Evolutionary conservation across 78 protist species (phyloP), one percentile per base, ranked within the genome.

Genomic region (Emiliania huxleyi): DNA sequence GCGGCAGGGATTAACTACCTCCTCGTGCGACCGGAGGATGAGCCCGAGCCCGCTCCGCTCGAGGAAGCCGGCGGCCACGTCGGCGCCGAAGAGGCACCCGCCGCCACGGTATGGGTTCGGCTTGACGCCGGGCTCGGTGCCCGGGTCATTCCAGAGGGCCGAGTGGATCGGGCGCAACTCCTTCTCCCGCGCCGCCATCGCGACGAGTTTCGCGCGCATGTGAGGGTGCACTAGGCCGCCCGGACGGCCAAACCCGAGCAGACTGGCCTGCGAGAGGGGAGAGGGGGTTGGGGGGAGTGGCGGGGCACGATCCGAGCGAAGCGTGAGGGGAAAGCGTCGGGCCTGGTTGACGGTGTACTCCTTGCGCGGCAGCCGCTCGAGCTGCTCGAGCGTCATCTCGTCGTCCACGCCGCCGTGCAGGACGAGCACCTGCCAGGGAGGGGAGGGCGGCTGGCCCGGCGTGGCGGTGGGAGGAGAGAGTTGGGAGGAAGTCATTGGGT

Each of bases 341-440:
- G 62, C 15, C 29, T 19, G 62, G 62, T 52, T 52, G 62, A 52
- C 62, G 15, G 62, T 15, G 42, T 71, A 71, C 19, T 71, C 42
- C 25, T 1, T 12, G 42, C 49, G 45, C 37, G 48, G 48, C 4
- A 4, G 23, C 26, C n/a, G 29, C 73, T 2, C 42, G 0, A 71
- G 81, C 81, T 18, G 44, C 23, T 29, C 43, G 18, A 71, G 44
- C 19, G 81, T 71, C 62, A 25, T 25, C 0, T 18, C 40, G 35
- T 90, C 91, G 25, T 75, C 52, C 12, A 95, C 8, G 52, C 96
- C 96, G 15, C 95, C 96, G 56, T 95, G 96, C 38, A 71, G 44
- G 44, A 37, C n/a, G 83, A 95, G 35, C n/a, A 93, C 89, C 38
- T 8, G 62, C 8, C 8, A 15, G 62, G 62, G 62, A 52, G 62